Percentiles rank a stretch among this genome's conserved stretches.
Conservation (phyloP, 768 basidiomycete genomes). For the Podaxis sp. region DNA sequence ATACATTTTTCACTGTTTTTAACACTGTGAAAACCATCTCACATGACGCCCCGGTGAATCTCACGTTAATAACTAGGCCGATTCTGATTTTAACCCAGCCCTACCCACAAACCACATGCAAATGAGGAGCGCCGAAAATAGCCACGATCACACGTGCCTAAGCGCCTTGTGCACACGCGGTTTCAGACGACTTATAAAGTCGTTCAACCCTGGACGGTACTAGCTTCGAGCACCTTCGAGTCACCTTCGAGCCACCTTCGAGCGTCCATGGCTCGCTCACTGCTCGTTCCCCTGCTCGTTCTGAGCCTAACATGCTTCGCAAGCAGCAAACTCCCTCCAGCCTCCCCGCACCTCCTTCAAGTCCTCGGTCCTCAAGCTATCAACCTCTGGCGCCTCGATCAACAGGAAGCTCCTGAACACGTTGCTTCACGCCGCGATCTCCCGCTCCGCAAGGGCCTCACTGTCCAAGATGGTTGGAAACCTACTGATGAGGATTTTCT, state of each 20-base stretch:
- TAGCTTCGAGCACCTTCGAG: background rate
- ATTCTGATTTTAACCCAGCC: too few relatives aligned
- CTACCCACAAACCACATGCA: constrained; percentile 1
- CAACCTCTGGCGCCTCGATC: constrained; percentile 61
- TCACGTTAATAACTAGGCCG: too few relatives aligned
- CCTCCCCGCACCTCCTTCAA: constrained; percentile 20
- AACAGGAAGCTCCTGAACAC: constrained; percentile 23
- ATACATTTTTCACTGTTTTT: too few relatives aligned
- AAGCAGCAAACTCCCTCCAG: background rate
- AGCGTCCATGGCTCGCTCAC: constrained; percentile 1
- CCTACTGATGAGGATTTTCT: constrained; percentile 17
- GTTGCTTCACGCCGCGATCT: constrained; percentile 18
- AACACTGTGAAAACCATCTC: too few relatives aligned
- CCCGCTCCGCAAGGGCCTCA: constrained; percentile 18
- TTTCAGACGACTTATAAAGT: constrained; percentile 1
- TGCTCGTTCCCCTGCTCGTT: background rate
- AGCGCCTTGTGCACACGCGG: background rate
- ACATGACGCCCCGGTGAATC: too few relatives aligned
- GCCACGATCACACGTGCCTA: constrained; percentile 8
- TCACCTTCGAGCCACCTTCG: background rate
- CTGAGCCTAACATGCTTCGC: constrained; percentile 1
- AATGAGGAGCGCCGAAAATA: constrained; percentile 6
- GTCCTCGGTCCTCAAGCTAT: constrained; percentile 55
- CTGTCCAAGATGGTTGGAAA: constrained; percentile 22
- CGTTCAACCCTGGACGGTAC: background rate